A percentile compares a stretch with the other conserved stretches of the same genome.
Conservation (phyloP, 192 early-diverging fungal genomes). For the Gaertneriomyces sp. region DNA sequence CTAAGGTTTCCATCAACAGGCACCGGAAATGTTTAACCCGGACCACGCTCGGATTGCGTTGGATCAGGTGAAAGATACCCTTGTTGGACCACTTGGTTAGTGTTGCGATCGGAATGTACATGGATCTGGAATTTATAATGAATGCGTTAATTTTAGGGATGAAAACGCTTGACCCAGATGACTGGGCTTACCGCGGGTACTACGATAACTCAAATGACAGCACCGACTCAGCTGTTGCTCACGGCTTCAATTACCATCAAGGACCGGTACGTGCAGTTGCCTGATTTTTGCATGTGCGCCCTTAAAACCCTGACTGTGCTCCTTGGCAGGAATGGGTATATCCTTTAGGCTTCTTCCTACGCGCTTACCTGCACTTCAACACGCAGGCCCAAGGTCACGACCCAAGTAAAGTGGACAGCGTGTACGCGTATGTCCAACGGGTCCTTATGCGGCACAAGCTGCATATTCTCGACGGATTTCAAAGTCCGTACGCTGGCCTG, state of each 20-base stretch:
- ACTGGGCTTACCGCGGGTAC: conserved; percentile 87
- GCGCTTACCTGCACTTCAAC: conserved; percentile 75
- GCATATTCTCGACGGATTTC: conserved; percentile 54
- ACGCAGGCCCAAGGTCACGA: conserved; percentile 33
- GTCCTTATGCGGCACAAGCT: conserved; percentile 75
- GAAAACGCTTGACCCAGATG: conserved; percentile 90
- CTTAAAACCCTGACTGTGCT: background rate
- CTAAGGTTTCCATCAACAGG: conserved; percentile 28
- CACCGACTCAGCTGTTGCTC: conserved; percentile 77
- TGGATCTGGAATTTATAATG: background rate
- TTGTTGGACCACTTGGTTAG: conserved; percentile 73
- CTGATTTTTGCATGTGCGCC: background rate
- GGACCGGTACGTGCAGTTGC: conserved; percentile 59
- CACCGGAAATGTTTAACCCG: conserved; percentile 87
- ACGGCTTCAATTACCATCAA: conserved; percentile 98
- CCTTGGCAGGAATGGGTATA: conserved; percentile 85
- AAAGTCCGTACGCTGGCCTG: conserved; percentile 78
- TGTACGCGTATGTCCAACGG: conserved; percentile 63
- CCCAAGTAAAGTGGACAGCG: conserved; percentile 23
- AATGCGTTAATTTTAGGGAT: conserved; percentile 55
- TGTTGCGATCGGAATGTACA: background rate
- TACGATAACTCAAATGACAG: conserved; percentile 94
- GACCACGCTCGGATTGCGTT: conserved; percentile 71
- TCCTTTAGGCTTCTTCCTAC: conserved; percentile 84
- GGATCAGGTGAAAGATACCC: conserved; percentile 58